phyloP scores from a whole-genome alignment of 2,329 filamentous ascomycete species.

The Phialemonium atrogriseum region DNA sequence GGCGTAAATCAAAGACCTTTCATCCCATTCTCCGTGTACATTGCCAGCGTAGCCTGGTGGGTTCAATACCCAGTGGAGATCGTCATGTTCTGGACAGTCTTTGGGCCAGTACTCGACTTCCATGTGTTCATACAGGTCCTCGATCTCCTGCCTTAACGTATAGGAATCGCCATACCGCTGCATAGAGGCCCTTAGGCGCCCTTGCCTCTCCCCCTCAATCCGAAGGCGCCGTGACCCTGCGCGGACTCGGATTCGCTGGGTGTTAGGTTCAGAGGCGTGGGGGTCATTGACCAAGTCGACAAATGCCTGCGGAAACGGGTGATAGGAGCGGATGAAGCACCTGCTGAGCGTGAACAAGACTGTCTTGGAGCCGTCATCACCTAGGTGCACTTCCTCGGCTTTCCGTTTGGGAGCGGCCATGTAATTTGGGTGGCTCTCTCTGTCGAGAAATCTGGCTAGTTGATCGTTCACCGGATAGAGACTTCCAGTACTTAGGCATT shows the following conservation, averaged over 20 bases:
- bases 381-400: slow-evolving; percentile 38
- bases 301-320: slow-evolving; percentile 42
- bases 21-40: slow-evolving; percentile 35
- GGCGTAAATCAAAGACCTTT: slow-evolving; percentile 38
- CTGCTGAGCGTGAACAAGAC: slow-evolving; percentile 41
- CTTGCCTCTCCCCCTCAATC: slow-evolving; percentile 6
- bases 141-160: slow-evolving; percentile 13
- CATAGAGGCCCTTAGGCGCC: too few species aligned
- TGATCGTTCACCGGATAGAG: slow-evolving; percentile 5
- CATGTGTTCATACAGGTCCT: slow-evolving; percentile 14
- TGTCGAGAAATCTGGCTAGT: background rate
- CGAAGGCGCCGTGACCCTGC: slow-evolving; percentile 30
- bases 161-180: too few species aligned
- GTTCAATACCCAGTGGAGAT: slow-evolving; percentile 30
- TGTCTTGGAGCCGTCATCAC: slow-evolving; percentile 31
- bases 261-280: slow-evolving; percentile 17
- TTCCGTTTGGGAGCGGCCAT: slow-evolving; percentile 17
- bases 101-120: slow-evolving; percentile 26
- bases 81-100: slow-evolving; percentile 19
- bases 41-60: slow-evolving; percentile 24
- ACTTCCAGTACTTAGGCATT: slow-evolving; percentile 4
- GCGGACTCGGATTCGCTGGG: slow-evolving; percentile 39
- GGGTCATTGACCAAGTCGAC: slow-evolving; percentile 51
- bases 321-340: slow-evolving; percentile 48
- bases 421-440: background rate